Percentiles rank a stretch among this genome's conserved stretches.
phyloP scores from a whole-genome alignment of 2,329 filamentous ascomycete species.

The Colletotrichum siamense region DNA sequence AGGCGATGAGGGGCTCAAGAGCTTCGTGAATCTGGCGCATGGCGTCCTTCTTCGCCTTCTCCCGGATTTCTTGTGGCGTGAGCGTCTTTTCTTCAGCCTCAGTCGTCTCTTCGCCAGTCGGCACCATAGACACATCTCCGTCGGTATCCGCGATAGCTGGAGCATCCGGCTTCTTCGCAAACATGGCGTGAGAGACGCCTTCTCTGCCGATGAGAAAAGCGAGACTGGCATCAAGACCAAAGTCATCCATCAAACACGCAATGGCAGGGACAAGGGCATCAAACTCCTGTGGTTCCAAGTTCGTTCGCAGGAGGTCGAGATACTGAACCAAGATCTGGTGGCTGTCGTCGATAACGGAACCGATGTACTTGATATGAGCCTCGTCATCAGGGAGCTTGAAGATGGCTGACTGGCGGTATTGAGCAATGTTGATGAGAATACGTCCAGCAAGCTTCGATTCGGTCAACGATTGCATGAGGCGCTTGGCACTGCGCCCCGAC shows the following conservation, averaged over 20 bases:
- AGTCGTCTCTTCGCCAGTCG: constrained; percentile 28
- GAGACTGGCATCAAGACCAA: constrained; percentile 78
- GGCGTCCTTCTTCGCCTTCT: constrained; percentile 44
- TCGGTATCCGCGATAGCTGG: constrained; percentile 50
- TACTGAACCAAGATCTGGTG: constrained; percentile 87
- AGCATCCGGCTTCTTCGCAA: constrained; percentile 29
- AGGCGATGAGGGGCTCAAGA: constrained; percentile 75
- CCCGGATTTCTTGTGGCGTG: constrained; percentile 28
- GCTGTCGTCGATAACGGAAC: constrained; percentile 88
- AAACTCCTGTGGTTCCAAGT: constrained; percentile 77
- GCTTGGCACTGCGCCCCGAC: constrained; percentile 74
- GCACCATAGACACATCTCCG: constrained; percentile 60
- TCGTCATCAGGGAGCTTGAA: constrained; percentile 74
- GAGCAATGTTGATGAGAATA: constrained; percentile 87
- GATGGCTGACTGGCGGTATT: constrained; percentile 87
- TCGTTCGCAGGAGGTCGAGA: constrained; percentile 84
- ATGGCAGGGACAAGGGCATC: constrained; percentile 79
- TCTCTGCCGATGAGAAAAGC: constrained; percentile 85
- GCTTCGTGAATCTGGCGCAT: constrained; percentile 66
- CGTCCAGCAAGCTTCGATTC: constrained; percentile 81
- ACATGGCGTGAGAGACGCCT: constrained; percentile 73
- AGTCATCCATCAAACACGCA: constrained; percentile 75
- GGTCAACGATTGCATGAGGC: constrained; percentile 80
- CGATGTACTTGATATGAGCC: constrained; percentile 86
- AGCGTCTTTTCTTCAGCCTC: constrained; percentile 30